Base-by-base conservation (phyloP, 2,329 filamentous ascomycete species). In the Emydomyces testavorans region DNA sequence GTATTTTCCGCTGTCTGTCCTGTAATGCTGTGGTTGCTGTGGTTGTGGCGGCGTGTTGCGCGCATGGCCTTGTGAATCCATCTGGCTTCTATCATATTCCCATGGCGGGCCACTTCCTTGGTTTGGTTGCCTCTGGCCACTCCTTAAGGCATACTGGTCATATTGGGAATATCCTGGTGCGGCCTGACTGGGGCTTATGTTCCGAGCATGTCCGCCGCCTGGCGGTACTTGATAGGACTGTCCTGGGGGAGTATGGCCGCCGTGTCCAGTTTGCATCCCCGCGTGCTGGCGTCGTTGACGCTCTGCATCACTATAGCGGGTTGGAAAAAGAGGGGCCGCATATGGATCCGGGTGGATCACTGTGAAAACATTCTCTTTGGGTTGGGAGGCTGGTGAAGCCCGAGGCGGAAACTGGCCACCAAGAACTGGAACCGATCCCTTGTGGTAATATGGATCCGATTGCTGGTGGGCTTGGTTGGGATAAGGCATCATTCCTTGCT, bases 281-380 rank as follows among this genome's bases (percentile, higher is more conserved):
- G 35, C 37, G 23, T 26, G 42, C 24, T 45, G 47, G 44, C 35
- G 23, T 16, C 35, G 44, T 34, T 40, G 50, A 16, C 47, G 47
- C 48, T 53, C 49, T 38, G 49, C 51, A 13, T 52, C 51, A 18
- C 47, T 42, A 46, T 54, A 40, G 16, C 51, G 48, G 2, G 38
- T 41, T 15, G 53, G 53, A 35, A 54, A 54, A 18, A 53, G 23
- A 1, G 53, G 49, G 13, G 53, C 40, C 8, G 47, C 44, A 29
- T 52, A 50, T n/a, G 49, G 49, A 24, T 52, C 51, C 38, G 36
- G 40, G 24, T 52, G 50, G 40, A 53, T 50, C 20, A 52, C 34
- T 4, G 48, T 54, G 35, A 54, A 53, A 1, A 34, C 50, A 44
- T 46, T 48, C 13, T 49, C 50, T 26, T 32, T 43, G 13, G 16